These are phyloP conservation scores for Termitomyces sp. DNA, from an alignment of 768 basidiomycete genomes.

Conservation along the genomic window DNA sequence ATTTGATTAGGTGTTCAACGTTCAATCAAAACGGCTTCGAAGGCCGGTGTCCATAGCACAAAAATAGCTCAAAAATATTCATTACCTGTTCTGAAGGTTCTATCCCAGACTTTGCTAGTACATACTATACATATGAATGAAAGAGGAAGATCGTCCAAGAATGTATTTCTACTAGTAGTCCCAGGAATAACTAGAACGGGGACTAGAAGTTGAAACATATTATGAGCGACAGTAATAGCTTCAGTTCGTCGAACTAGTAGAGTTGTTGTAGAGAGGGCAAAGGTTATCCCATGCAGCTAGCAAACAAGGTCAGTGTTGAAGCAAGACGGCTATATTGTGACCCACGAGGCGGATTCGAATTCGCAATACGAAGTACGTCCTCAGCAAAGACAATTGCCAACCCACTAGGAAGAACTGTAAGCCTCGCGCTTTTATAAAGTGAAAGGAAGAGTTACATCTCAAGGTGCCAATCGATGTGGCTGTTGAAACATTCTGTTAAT, in stretches of 20 bases:
- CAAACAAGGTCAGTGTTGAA: not conserved
- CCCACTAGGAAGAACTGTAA: constrained; percentile 2
- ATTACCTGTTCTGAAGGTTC: too few species aligned
- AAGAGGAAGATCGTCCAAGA: too few species aligned
- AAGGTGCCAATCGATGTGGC: constrained; percentile 5
- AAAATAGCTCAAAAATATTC: too few species aligned
- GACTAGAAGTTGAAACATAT: too few species aligned
- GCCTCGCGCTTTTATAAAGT: not conserved
- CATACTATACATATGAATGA: too few species aligned
- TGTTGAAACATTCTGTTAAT: not conserved
- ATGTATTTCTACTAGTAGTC: too few species aligned
- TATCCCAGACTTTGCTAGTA: too few species aligned
- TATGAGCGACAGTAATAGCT: not conserved
- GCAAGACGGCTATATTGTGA: not conserved
- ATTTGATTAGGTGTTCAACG: too few species aligned
- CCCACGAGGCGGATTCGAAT: not conserved
- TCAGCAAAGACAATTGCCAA: constrained; percentile 32
- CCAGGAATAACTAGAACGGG: too few species aligned
- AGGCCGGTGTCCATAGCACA: too few species aligned
- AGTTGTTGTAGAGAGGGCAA: not conserved
- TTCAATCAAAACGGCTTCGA: too few species aligned
- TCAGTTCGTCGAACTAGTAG: not conserved
- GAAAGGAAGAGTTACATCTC: not conserved
- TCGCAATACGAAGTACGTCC: constrained; percentile 12
- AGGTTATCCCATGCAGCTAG: not conserved